Evolutionary conservation across 2,329 filamentous ascomycete species (phyloP).

Genomic region (Aspergillus fumigatus): DNA sequence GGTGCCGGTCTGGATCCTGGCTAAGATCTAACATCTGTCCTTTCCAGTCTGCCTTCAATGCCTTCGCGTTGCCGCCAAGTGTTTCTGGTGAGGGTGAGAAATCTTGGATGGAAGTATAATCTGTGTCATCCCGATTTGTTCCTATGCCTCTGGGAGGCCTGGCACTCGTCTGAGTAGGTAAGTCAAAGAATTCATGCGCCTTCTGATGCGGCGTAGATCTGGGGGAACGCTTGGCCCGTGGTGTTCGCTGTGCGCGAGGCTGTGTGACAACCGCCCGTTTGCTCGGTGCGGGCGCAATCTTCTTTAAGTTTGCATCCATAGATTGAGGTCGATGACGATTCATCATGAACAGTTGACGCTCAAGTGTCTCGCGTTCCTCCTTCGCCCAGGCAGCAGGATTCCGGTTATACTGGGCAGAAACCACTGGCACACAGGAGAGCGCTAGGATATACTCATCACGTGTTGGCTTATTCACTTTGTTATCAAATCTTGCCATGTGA

Average conservation of each 20-base stretch:
- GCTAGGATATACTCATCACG: conserved; percentile 42
- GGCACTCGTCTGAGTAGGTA: conserved; percentile 29
- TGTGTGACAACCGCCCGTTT: conserved; percentile 25
- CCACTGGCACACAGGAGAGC: conserved; percentile 41
- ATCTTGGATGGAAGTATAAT: conserved; percentile 68
- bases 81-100: conserved; percentile 66
- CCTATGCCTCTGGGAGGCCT: conserved; percentile 44
- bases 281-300: conserved; percentile 36
- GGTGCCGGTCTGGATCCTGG: conserved; percentile 62
- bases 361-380: conserved; percentile 38
- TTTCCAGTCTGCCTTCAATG: conserved; percentile 83
- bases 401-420: conserved; percentile 40
- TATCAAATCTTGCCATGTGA: conserved; percentile 39
- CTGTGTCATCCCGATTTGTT: conserved; percentile 74
- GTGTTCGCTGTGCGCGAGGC: conserved; percentile 26
- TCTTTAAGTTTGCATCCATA: conserved; percentile 33
- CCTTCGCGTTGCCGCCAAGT: conserved; percentile 62
- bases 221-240: conserved; percentile 36
- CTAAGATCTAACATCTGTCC: conserved; percentile 71
- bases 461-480: conserved; percentile 40
- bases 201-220: conserved; percentile 40
- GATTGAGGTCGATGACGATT: conserved; percentile 33
- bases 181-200: conserved; percentile 35
- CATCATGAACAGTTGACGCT: conserved; percentile 39
- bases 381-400: conserved; percentile 42